Conservation (phyloP, 768 basidiomycete species). For the Boletus tomentosulus region DNA sequence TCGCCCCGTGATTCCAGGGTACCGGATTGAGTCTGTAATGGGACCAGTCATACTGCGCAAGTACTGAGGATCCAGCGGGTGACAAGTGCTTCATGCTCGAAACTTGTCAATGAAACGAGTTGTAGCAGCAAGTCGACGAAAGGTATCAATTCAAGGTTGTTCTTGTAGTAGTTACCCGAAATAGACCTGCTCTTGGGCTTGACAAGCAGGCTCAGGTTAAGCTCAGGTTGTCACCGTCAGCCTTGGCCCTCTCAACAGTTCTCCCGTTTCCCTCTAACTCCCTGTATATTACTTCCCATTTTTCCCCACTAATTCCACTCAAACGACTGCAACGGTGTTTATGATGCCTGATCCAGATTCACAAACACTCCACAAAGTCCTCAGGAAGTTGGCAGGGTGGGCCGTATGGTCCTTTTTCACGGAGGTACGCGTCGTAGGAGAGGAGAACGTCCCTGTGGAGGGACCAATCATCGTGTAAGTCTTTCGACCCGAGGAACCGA, state of each 20-base stretch:
- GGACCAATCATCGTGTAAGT: slow-evolving; percentile 94
- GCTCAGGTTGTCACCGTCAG: background rate
- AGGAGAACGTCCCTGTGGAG: slow-evolving; percentile 79
- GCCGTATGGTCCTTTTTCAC: slow-evolving; percentile 86
- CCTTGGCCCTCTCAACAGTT: background rate
- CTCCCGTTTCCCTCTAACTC: background rate
- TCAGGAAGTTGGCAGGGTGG: slow-evolving; percentile 67
- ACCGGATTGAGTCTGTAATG: background rate
- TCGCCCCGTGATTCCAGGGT: background rate
- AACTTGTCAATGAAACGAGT: background rate
- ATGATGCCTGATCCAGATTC: slow-evolving; percentile 32
- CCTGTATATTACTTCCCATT: slow-evolving; percentile 10
- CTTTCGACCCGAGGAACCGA: background rate
- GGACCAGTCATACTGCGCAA: too few relatives aligned
- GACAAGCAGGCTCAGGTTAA: background rate
- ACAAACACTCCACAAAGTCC: slow-evolving; percentile 58
- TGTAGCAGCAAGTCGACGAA: background rate
- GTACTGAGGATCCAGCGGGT: background rate
- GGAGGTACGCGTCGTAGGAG: slow-evolving; percentile 80
- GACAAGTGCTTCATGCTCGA: too few relatives aligned
- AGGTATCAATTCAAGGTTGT: too few relatives aligned
- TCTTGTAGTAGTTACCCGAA: background rate
- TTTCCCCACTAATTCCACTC: slow-evolving; percentile 5
- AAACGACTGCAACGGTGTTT: background rate
- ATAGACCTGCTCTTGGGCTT: background rate